Base-by-base conservation (phyloP, 768 basidiomycete genomes). In the Saitozyma sp. region DNA sequence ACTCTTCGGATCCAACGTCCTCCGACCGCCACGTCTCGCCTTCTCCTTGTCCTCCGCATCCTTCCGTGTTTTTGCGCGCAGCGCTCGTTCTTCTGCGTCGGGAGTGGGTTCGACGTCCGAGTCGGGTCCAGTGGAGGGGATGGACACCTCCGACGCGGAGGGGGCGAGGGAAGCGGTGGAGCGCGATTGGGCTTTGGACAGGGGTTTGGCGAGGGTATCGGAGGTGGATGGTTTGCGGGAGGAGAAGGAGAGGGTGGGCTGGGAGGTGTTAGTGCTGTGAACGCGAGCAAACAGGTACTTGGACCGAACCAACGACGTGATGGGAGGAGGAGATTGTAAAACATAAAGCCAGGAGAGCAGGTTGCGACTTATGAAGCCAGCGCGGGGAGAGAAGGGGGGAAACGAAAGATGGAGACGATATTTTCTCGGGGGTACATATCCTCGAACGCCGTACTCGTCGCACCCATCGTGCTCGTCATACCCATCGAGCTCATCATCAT, bases 1-100 rank as follows among this genome's bases (percentile, higher is more conserved):
- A 58, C 84, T 82, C 58, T 84, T 85, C 19, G 82, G 82, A 51
- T 85, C 77, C 42, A 76, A 56, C 54, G 62, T 58, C 40, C 63
- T 58, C 45, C 65, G 49, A 3, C 45, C 45, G 2, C 45, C 45
- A 46, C 45, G 13, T 46, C 45, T 41, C 53, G 17, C 41, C 40
- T 46, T 46, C n/a, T 40, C 55, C 40, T 42, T 19, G 17, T 56
- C 55, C 13, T 42, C 46, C 45, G 14, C 46, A 8, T 58, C 49
- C 57, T 42, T 46, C 2, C 59, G 58, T 42, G 50, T 53, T 8
- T 55, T 48, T 7, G 50, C 63, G 8, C 38, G 14, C 55, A 48
- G 19, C 48, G 16, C 16, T 50, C 20, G 19, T 8, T 14, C n/a
- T 60, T 19, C 8, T 20, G 16, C 38, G 17, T 39, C 19, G 50